phyloP scores from a whole-genome alignment of 1,284 basidiomycete species.

The Marasmius sp. region DNA sequence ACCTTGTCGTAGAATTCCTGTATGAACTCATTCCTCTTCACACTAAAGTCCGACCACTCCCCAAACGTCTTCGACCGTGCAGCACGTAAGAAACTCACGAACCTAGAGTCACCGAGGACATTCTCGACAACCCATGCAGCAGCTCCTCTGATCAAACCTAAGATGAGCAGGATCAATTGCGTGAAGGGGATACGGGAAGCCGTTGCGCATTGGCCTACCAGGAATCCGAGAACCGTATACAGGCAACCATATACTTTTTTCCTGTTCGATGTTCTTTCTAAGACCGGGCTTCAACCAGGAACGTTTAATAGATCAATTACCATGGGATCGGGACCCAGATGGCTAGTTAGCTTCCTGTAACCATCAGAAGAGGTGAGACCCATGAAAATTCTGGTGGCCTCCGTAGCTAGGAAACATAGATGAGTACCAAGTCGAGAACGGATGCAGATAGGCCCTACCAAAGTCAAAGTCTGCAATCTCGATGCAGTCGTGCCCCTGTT shows the following conservation, averaged over 20 bases:
- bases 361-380: slow-evolving; percentile 76
- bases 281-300: neutral
- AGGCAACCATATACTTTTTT: slow-evolving; percentile 52
- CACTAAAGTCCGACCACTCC: slow-evolving; percentile 47
- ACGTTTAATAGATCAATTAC: slow-evolving; percentile 30
- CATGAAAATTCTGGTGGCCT: slow-evolving; percentile 64
- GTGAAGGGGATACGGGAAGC: neutral
- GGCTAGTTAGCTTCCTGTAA: slow-evolving; percentile 67
- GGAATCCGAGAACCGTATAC: slow-evolving; percentile 8
- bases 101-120: slow-evolving; percentile 55
- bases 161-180: neutral
- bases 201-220: neutral
- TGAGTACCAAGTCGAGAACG: slow-evolving; percentile 5
- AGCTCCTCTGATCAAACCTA: slow-evolving; percentile 53
- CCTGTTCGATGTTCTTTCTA: slow-evolving; percentile 30
- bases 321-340: slow-evolving; percentile 70
- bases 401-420: slow-evolving; percentile 34
- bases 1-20: slow-evolving; percentile 60
- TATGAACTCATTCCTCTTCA: slow-evolving; percentile 51
- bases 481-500: slow-evolving; percentile 77
- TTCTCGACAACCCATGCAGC: slow-evolving; percentile 47
- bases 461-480: slow-evolving; percentile 53
- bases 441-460: slow-evolving; percentile 34
- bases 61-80: slow-evolving; percentile 52
- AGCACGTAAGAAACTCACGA: slow-evolving; percentile 40